Conservation (phyloP, 2,329 filamentous ascomycete species). For the Sporothrix euskadiensis region DNA sequence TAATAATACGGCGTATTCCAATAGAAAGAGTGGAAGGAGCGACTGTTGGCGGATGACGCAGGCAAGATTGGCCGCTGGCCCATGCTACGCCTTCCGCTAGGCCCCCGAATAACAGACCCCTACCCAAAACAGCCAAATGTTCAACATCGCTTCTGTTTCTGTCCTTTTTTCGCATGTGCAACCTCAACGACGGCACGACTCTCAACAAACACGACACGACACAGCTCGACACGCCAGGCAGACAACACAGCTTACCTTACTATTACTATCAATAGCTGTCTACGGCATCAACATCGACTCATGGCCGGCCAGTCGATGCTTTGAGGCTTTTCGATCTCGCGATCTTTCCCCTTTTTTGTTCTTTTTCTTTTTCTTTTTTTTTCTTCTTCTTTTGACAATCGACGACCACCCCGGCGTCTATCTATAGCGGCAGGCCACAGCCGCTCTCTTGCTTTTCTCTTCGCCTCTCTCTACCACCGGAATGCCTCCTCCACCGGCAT, state of each 20-base stretch:
- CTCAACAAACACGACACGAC: neutral
- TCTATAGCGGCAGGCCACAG: neutral
- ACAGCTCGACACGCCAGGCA: neutral
- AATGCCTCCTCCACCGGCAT: conserved; percentile 58
- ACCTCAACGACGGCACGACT: neutral
- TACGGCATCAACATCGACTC: neutral
- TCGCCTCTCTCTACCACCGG: conserved; percentile 43
- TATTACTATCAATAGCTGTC: neutral
- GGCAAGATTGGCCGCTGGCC: conserved; percentile 14
- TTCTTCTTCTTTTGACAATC: neutral
- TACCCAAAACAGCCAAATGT: neutral
- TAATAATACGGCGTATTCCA: too few species aligned
- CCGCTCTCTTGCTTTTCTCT: neutral
- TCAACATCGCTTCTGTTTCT: neutral
- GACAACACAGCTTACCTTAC: too few species aligned
- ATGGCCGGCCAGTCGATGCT: conserved; percentile 12
- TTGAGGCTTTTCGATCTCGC: conserved; percentile 1
- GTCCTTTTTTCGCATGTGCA: conserved; percentile 24
- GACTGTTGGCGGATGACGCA: conserved; percentile 17
- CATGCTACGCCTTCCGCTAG: conserved; percentile 20
- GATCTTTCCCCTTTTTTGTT: neutral
- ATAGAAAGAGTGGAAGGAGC: neutral
- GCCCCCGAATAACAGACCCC: conserved; percentile 21
- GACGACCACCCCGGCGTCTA: neutral
- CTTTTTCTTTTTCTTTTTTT: neutral